These are phyloP conservation scores for Pisolithus marmoratus DNA, from an alignment of 768 basidiomycete genomes.

Conservation along the genomic window DNA sequence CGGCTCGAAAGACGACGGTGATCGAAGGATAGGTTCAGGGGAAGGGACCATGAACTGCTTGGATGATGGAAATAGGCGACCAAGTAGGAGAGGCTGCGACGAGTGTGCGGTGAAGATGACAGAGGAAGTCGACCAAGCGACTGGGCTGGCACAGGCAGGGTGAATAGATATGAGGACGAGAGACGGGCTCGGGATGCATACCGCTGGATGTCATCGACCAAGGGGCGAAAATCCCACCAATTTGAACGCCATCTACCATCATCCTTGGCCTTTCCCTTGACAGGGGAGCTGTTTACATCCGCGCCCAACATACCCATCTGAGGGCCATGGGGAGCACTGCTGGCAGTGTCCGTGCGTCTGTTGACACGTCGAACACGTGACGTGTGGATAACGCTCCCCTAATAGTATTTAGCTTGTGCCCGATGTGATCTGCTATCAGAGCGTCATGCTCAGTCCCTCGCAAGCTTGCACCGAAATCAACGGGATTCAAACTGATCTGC, in stretches of 20 bases:
- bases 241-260: slow-evolving; percentile 51
- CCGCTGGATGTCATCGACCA: slow-evolving; percentile 54
- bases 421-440: too few relatives aligned
- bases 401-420: too few relatives aligned
- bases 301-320: slow-evolving; percentile 16
- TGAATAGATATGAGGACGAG: too few relatives aligned
- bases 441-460: slow-evolving; percentile 18
- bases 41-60: slow-evolving; percentile 57
- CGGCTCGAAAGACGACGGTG: slow-evolving; percentile 49
- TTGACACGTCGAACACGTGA: too few relatives aligned
- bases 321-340: not conserved
- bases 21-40: slow-evolving; percentile 42
- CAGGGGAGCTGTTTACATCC: slow-evolving; percentile 30
- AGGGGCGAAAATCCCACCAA: slow-evolving; percentile 72
- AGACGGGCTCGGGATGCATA: slow-evolving; percentile 16
- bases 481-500: slow-evolving; percentile 61
- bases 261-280: slow-evolving; percentile 52
- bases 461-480: slow-evolving; percentile 49
- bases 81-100: slow-evolving; percentile 52
- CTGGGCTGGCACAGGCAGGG: slow-evolving; percentile 40
- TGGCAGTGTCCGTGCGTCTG: too few relatives aligned
- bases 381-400: too few relatives aligned
- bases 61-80: slow-evolving; percentile 64
- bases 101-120: slow-evolving; percentile 67
- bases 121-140: slow-evolving; percentile 67